Evolutionary conservation across 2,329 filamentous ascomycete species (phyloP), one percentile per base, ranked within the genome.

Genomic region (Claviceps sorghi): DNA sequence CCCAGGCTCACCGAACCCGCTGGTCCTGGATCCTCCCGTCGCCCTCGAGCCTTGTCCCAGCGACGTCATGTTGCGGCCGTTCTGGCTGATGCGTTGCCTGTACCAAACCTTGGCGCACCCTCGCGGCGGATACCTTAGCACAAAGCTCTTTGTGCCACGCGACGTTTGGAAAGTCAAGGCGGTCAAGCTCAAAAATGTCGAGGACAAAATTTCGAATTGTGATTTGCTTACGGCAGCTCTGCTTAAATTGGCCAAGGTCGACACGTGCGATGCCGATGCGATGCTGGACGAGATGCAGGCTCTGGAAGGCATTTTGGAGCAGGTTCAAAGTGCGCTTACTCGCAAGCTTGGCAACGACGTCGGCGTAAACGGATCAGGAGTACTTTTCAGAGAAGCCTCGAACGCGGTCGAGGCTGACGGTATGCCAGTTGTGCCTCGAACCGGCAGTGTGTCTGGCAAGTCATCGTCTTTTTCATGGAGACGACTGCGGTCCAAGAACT

Each of bases 71-170:
- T 75, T 97, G n/a, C 83, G 93, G 21, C 94, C 93, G 2, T 98
- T 96, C 67, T 98, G 93, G 93, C 75, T 98, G 45, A 95, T 98
- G 88, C 83, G 93, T 52, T 90, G 86, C 56, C 76, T 98, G 29
- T 95, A 93, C 64, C 88, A 96, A 65, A 95, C 90, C 0, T 80
- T 98, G 45, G 85, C 84, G 19, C 91, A 98, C 62, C 88, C 91
- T 2, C 82, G 88, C 26, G 93, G 93, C 40, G 93, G 90, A 17
- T 98, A 96, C 64, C 64, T 98, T 21, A 95, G 90, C 51, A 91
- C 83, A 22, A 90, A 89, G 60, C 77, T 98, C 0, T 98, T 98
- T 63, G 79, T 98, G 5, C 90, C 93, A 6, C 80, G 87, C 50
- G 90, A 97, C 63, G 88, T 93, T 3, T 98, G 93, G 93, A 80